phyloP scores from a whole-genome alignment of 352 stramenopile genomes.

The Globisporangium lucens region DNA sequence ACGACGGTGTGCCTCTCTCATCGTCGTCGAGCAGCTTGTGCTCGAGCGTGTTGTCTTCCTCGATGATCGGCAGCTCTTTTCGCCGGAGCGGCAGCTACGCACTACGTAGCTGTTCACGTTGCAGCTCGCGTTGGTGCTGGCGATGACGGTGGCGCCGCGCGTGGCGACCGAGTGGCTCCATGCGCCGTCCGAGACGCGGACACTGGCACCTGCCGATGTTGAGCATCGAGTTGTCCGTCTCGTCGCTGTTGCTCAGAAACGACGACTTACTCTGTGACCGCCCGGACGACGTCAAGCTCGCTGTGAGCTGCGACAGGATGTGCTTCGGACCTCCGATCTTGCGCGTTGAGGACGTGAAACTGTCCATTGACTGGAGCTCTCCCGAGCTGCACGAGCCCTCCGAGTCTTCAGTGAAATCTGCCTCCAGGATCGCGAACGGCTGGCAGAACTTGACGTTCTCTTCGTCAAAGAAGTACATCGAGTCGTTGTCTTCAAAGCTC shows the following conservation, averaged over 20 bases:
- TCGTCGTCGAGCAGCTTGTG: conserved; percentile 13
- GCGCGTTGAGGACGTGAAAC: conserved; percentile 3
- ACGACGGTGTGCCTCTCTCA: neutral
- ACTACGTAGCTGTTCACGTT: neutral
- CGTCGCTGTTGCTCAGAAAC: conserved; percentile 15
- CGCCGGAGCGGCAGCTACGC: neutral
- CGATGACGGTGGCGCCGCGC: conserved; percentile 2
- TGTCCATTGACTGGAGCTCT: conserved; percentile 6
- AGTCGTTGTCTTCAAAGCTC: conserved; percentile 29
- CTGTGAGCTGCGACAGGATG: conserved; percentile 13
- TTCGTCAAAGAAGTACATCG: conserved; percentile 53
- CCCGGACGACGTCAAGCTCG: conserved; percentile 8
- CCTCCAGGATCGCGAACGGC: conserved; percentile 38
- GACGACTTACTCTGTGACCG: conserved; percentile 10
- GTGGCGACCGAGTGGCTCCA: conserved; percentile 11
- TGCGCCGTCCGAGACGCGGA: conserved; percentile 13
- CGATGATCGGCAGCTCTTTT: conserved; percentile 12
- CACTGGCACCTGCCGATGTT: conserved; percentile 11
- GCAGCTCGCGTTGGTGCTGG: neutral
- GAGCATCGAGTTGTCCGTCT: conserved; percentile 1
- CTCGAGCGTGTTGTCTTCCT: conserved; percentile 19
- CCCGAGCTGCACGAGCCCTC: conserved; percentile 6
- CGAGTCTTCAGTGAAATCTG: conserved; percentile 13
- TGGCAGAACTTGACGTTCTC: conserved; percentile 35
- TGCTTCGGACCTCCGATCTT: conserved; percentile 3